Base-by-base conservation (phyloP, 1,139 yeast species). In the Scheffersomyces illinoinensis region DNA sequence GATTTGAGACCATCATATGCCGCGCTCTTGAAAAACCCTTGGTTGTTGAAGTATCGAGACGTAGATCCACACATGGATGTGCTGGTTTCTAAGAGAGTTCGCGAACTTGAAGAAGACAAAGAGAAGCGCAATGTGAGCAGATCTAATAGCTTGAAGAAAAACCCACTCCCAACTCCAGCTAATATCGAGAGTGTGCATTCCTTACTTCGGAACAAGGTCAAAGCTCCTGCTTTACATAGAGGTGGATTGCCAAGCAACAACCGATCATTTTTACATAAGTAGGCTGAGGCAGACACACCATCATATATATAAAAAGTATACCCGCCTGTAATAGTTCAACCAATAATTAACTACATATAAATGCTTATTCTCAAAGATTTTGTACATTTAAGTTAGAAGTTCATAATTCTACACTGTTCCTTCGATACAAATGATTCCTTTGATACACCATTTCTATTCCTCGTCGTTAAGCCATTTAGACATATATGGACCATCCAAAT, bases 401-500 rank as follows among this genome's bases (percentile, higher is more conserved):
- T 26, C 21, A 23, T 24, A 24, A 24, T 6, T 52, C 20, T 26
- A 21, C 46, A 7, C 39, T 18, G 6, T 20, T n/a, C n/a, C 7
- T n/a, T n/a, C 18, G 6, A 43, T 26, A 23, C 3, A 33, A 33
- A 33, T 17, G 5, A 33, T 33, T 4, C 43, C 43, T 33, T 14
- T 33, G 12, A 33, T 33, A 33, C 10, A 33, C 17, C 17, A 8
- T 24, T 33, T 33, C 43, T 56, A 52, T 23, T 59, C 65, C 18
- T 65, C 66, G 26, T 67, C 62, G 47, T 62, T 57, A 55, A 72
- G 67, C 66, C 60, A 60, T 71, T 92, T 93, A 26, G 98, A 92
- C 98, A 95, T 95, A 76, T 84, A 95, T 14, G 98, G 98, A 5
- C 99, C 99, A 69, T 95, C 99, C 64, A 95, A 81, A 65, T 85